Evolutionary conservation across 192 early-diverging fungal genomes (phyloP), one percentile per base, ranked within the genome.

Genomic region (Coemansia sp.): DNA sequence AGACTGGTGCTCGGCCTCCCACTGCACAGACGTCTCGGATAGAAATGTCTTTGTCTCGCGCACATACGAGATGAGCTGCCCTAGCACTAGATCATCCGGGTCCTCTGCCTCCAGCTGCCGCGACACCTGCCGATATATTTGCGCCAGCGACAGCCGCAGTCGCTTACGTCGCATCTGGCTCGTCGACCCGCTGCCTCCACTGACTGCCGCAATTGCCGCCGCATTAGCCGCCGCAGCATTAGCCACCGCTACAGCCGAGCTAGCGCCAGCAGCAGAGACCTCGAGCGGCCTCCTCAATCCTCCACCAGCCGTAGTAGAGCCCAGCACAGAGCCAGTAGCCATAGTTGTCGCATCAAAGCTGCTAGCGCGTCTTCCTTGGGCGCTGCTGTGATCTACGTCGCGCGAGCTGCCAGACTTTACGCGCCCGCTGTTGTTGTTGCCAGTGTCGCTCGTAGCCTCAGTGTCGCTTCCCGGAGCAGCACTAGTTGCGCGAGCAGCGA

Each of bases 1-100:
- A 50, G 89, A 84, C 47, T 93, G 92, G 76, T 92, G 92, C 45
- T 96, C 94, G 89, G 89, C 94, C 16, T 97, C 95, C 35, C 73
- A 64, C 66, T 93, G 87, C 34, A 92, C 87, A 0, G 91, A 85
- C 0, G 86, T 65, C 59, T 95, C 93, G 0, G 85, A 68, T 41
- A 99, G 80, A 55, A 97, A 94, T 6, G 81, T 76, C 39, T 84
- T 75, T 0, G 90, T 94, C 55, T 94, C 91, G 37, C 88, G 88
- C 28, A 94, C 73, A 73, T 92, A 98, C 6, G 78, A 77, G 35
- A 91, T 86, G 6, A 95, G 84, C 28, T 84, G 80, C 20, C 78
- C 69, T 62, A 92, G 83, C 3, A 91, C 65, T n/a, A 66, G 69
- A 10, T 89, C 82, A 84, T 83, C 75, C 0, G 59, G 41, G n/a